These are phyloP conservation scores for Macrophomina pseudophaseolina DNA, from an alignment of 2,329 filamentous ascomycete genomes.

Conservation along the genomic window DNA sequence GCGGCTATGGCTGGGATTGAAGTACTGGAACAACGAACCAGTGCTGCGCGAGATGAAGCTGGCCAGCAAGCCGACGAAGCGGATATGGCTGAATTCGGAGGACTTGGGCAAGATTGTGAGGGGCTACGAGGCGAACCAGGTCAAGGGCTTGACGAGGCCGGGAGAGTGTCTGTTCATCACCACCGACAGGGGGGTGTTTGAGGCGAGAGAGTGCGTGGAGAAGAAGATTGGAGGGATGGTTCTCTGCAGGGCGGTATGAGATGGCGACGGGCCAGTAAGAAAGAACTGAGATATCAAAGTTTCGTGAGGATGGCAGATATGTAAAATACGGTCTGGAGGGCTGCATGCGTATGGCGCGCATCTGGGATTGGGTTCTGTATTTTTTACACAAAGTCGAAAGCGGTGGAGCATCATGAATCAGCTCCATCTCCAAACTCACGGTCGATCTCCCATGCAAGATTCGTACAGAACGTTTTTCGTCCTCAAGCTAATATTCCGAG, in stretches of 20 bases:
- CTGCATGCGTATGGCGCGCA: slow-evolving; percentile 20
- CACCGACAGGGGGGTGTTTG: slow-evolving; percentile 78
- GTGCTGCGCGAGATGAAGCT: slow-evolving; percentile 71
- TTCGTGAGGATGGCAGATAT: neutral
- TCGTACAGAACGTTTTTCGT: too few relatives aligned
- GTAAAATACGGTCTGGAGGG: slow-evolving; percentile 13
- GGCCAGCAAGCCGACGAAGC: slow-evolving; percentile 75
- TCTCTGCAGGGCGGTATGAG: slow-evolving; percentile 69
- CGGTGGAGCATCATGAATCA: neutral
- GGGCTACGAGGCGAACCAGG: slow-evolving; percentile 68
- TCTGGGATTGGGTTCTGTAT: slow-evolving; percentile 12
- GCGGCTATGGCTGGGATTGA: slow-evolving; percentile 85
- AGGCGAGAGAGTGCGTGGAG: slow-evolving; percentile 81
- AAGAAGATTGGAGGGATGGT: slow-evolving; percentile 80
- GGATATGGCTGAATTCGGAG: slow-evolving; percentile 68
- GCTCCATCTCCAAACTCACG: slow-evolving; percentile 2
- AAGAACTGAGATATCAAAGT: too few relatives aligned
- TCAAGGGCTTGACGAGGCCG: slow-evolving; percentile 73
- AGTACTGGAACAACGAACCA: slow-evolving; percentile 85
- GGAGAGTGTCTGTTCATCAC: slow-evolving; percentile 83
- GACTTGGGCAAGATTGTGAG: slow-evolving; percentile 70
- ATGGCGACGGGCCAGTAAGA: neutral
- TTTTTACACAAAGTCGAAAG: slow-evolving; percentile 3
- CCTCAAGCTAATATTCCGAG: too few relatives aligned
- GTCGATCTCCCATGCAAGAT: neutral